Evolutionary conservation across 2,329 filamentous ascomycete genomes (phyloP).

Genomic region (Penicillium sp.): DNA sequence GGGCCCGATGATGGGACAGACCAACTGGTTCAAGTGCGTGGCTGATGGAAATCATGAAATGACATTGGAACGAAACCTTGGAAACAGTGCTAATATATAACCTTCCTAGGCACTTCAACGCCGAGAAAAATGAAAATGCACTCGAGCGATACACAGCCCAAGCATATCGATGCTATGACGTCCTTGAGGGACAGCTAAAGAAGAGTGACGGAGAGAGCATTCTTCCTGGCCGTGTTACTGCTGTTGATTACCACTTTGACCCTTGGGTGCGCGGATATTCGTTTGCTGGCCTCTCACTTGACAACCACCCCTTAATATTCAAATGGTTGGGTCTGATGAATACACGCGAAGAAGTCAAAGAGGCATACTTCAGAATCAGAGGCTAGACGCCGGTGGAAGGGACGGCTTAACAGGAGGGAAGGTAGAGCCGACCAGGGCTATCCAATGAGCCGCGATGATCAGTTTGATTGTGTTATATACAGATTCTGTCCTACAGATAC

Average conservation of each 20-base stretch:
- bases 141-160: conserved; percentile 43
- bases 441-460: not conserved
- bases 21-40: conserved; percentile 43
- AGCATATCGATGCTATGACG: conserved; percentile 44
- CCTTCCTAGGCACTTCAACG: conserved; percentile 39
- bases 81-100: not conserved
- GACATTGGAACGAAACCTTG: too few relatives aligned
- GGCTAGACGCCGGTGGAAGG: not conserved
- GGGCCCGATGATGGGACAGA: conserved; percentile 46
- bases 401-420: too few relatives aligned
- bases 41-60: not conserved
- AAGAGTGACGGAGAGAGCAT: conserved; percentile 42
- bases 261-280: conserved; percentile 43
- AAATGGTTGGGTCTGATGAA: conserved; percentile 43
- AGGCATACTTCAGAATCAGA: conserved; percentile 41
- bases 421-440: not conserved
- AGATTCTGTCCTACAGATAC: not conserved
- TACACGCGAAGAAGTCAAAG: conserved; percentile 41
- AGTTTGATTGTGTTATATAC: too few relatives aligned
- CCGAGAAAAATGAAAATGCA: conserved; percentile 45
- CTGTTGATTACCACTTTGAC: conserved; percentile 47
- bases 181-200: conserved; percentile 46
- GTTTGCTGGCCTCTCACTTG: conserved; percentile 43
- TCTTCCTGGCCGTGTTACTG: conserved; percentile 38
- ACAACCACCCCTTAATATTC: conserved; percentile 42